Conservation (phyloP, 495 filamentous ascomycete genomes). For the Lasiosphaeris hirsuta region DNA sequence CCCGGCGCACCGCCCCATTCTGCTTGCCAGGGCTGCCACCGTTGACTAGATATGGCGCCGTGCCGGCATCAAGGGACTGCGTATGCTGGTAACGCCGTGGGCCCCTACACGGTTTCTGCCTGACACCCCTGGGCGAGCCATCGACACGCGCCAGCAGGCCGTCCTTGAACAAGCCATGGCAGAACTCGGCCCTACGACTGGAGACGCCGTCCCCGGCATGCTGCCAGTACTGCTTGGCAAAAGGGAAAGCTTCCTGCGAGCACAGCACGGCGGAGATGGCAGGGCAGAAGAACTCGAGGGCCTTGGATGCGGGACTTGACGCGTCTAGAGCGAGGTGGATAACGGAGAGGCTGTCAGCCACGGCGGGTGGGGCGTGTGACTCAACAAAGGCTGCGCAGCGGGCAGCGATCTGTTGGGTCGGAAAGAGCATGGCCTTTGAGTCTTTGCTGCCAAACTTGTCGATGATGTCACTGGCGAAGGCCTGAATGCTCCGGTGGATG, state of each 20-base stretch:
- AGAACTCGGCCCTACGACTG: slow-evolving; percentile 88
- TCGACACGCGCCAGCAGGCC: slow-evolving; percentile 60
- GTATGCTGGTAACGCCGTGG: slow-evolving; percentile 68
- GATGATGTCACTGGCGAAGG: slow-evolving; percentile 67
- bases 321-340: slow-evolving; percentile 62
- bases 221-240: slow-evolving; percentile 93
- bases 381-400: slow-evolving; percentile 71
- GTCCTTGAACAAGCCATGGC: slow-evolving; percentile 67
- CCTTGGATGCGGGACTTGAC: slow-evolving; percentile 46
- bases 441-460: slow-evolving; percentile 55
- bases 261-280: slow-evolving; percentile 70
- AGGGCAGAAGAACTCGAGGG: slow-evolving; percentile 37
- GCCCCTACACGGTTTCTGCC: slow-evolving; percentile 55
- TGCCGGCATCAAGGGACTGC: slow-evolving; percentile 45
- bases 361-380: slow-evolving; percentile 48
- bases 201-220: slow-evolving; percentile 94
- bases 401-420: slow-evolving; percentile 60
- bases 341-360: slow-evolving; percentile 53
- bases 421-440: slow-evolving; percentile 77
- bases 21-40: slow-evolving; percentile 3
- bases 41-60: slow-evolving; percentile 8
- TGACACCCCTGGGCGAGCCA: slow-evolving; percentile 12
- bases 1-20: background rate
- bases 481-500: slow-evolving; percentile 77
- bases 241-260: slow-evolving; percentile 56